phyloP scores from a whole-genome alignment of 345 rosid genomes.

The Populus euphratica region DNA sequence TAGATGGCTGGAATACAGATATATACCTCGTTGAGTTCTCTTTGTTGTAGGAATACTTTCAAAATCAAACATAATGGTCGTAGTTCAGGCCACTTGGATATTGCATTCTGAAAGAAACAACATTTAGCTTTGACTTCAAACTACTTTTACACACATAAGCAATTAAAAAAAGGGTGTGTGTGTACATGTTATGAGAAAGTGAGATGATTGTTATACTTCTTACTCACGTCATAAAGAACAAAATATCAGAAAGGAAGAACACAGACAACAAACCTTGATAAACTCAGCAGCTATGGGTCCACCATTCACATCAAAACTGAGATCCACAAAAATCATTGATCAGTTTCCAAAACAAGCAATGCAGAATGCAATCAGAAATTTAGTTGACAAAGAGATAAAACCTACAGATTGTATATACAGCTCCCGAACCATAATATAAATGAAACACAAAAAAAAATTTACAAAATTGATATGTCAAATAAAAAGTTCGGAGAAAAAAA shows the following conservation, averaged over 20 bases:
- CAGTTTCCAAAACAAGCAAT: background rate
- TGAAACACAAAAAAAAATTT: no score
- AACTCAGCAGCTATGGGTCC: conserved; percentile 96
- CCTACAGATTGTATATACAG: background rate
- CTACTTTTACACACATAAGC: background rate
- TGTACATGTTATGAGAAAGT: background rate
- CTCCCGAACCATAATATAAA: background rate
- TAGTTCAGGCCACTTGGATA: conserved; percentile 65
- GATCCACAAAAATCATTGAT: conserved; percentile 5
- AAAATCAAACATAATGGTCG: conserved; percentile 79
- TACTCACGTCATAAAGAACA: background rate
- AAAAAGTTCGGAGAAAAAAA: no score
- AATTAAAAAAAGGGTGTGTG: background rate
- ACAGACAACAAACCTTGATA: conserved; percentile 61
- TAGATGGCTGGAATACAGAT: background rate
- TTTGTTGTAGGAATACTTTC: conserved; percentile 92
- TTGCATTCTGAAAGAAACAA: conserved; percentile 50
- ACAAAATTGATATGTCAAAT: no score
- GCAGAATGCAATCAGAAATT: background rate
- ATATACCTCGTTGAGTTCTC: conserved; percentile 88
- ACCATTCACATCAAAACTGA: conserved; percentile 82
- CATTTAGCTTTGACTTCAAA: background rate
- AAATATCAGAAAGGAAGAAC: background rate
- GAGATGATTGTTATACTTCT: no score
- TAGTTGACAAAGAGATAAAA: background rate